These are phyloP conservation scores for Pinus taeda DNA, from an alignment of 75 land plant genomes.

Conservation along the genomic window DNA sequence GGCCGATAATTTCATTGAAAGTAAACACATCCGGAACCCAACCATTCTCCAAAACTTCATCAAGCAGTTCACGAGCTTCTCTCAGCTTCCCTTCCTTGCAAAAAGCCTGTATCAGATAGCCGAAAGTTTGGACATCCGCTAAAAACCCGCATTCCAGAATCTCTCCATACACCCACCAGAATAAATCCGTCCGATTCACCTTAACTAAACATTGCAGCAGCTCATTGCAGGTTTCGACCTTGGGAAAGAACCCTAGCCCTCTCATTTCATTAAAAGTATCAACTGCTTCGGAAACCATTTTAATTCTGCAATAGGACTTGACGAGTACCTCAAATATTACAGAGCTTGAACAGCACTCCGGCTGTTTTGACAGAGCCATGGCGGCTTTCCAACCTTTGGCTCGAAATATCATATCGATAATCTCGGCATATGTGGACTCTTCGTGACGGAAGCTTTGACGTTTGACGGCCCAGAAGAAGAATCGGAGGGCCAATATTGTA, in stretches of 20 bases:
- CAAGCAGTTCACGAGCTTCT: slow-evolving; percentile 33
- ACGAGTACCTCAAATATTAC: neutral
- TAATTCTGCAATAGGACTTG: neutral
- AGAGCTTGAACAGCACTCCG: neutral
- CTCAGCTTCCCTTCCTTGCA: slow-evolving; percentile 31
- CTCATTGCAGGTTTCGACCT: slow-evolving; percentile 25
- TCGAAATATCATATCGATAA: neutral
- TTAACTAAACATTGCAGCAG: slow-evolving; percentile 19
- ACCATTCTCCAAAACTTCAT: slow-evolving; percentile 32
- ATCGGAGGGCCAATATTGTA: neutral
- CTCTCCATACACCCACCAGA: slow-evolving; percentile 38
- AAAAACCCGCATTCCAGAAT: slow-evolving; percentile 31
- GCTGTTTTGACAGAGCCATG: neutral
- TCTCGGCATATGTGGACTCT: neutral
- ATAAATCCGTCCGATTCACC: slow-evolving; percentile 29
- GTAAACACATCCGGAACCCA: slow-evolving; percentile 29
- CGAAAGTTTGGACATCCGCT: slow-evolving; percentile 25
- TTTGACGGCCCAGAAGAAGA: neutral
- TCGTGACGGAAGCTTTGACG: neutral
- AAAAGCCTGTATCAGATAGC: slow-evolving; percentile 35
- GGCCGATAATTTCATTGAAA: slow-evolving; percentile 34
- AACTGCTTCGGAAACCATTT: neutral
- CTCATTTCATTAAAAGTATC: neutral
- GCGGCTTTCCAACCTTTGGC: neutral
- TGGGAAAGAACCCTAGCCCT: neutral